Conservation (phyloP, 1,139 yeast genomes). For the Scheffersomyces quercinus region DNA sequence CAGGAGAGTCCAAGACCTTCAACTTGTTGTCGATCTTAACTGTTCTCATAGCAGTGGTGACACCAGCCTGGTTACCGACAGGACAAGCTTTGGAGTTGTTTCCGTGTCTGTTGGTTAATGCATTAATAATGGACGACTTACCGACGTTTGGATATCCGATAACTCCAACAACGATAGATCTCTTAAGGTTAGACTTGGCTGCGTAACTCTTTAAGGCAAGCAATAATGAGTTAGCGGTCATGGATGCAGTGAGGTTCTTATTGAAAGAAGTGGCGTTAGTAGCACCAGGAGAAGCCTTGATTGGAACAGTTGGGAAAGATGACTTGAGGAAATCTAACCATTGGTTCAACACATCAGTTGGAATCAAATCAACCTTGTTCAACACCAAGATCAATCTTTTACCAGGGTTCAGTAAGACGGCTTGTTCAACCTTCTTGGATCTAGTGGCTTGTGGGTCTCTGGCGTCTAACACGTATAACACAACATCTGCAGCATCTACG, state of each 20-base stretch:
- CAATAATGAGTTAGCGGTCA: slow-evolving; percentile 73
- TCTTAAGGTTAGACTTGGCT: slow-evolving; percentile 75
- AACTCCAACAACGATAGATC: slow-evolving; percentile 94
- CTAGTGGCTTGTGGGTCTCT: slow-evolving; percentile 97
- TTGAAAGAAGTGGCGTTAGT: slow-evolving; percentile 70
- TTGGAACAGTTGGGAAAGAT: slow-evolving; percentile 89
- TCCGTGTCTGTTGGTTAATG: slow-evolving; percentile 83
- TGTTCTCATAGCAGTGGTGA: slow-evolving; percentile 87
- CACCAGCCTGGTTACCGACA: slow-evolving; percentile 97
- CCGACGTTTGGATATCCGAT: slow-evolving; percentile 95
- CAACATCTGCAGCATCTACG: slow-evolving; percentile 86
- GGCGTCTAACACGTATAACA: slow-evolving; percentile 91
- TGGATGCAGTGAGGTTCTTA: slow-evolving; percentile 70
- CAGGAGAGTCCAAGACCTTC: slow-evolving; percentile 92
- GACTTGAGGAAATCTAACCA: slow-evolving; percentile 83
- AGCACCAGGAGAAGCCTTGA: slow-evolving; percentile 59
- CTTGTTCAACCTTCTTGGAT: slow-evolving; percentile 87
- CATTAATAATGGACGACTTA: slow-evolving; percentile 91
- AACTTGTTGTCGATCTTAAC: slow-evolving; percentile 89
- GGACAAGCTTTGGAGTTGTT: slow-evolving; percentile 76
- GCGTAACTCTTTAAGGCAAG: slow-evolving; percentile 87
- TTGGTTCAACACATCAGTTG: slow-evolving; percentile 75
- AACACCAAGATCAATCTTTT: slow-evolving; percentile 83
- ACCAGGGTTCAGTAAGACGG: slow-evolving; percentile 72
- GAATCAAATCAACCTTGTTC: slow-evolving; percentile 91